Evolutionary conservation across 805 yeast species (phyloP), one percentile per base, ranked within the genome.

Genomic region (Barnettozyma siamensis): DNA sequence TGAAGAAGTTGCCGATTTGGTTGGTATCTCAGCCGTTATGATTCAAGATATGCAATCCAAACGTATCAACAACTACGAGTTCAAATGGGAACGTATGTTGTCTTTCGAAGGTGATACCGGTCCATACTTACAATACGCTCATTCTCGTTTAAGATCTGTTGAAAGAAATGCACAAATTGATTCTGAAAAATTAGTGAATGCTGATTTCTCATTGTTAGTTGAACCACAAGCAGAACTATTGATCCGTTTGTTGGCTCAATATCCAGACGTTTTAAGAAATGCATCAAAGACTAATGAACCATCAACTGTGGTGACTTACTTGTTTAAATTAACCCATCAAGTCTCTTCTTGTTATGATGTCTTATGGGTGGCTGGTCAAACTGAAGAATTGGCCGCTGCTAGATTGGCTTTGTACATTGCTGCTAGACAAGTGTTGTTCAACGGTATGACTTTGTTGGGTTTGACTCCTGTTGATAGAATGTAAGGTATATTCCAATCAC

Each of bases 21-120:
- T 93, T 45, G 99, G 99, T 62, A 84, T 93, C 44, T 83, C 96
- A 24, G 99, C 99, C 6, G 95, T 93, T 46, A 89, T 93, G 96
- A 86, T 93, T 58, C 99, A 93, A 74, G 99, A 93, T 66, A 89
- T 93, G 98, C 94, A 87, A 67, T 80, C 95, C 46, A 93, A 93
- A 72, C 83, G 99, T 66, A 77, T 91, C 66, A 88, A 91, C 72
- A 91, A 93, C 70, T 93, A 93, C 70, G 87, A 82, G 57, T 93
- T 93, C 69, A 86, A 88, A 66, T 93, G 99, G 99, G 88, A 86
- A 57, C 84, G 99, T 72, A 93, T 93, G 97, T 75, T 85, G 34
- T 88, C 98, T 3, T 89, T 93, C 52, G 99, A 93, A 72, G 99
- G 99, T 67, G 99, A 93, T 67, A 93, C 99, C 43, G 99, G 99